These are phyloP conservation scores for Termitomyces sp. DNA, from an alignment of 768 basidiomycete species.

Conservation along the genomic window DNA sequence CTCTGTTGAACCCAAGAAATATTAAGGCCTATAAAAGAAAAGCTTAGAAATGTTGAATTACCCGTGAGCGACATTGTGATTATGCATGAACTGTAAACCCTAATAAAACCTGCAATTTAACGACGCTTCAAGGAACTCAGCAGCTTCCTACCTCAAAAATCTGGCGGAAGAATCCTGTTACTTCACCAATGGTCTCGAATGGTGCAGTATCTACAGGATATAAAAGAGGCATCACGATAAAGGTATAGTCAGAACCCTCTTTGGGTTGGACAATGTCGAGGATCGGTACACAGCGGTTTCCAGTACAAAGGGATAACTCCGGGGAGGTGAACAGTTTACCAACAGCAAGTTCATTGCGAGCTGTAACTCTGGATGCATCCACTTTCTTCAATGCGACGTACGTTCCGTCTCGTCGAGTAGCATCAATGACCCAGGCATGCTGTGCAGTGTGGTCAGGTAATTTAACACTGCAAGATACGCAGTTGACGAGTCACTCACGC, in stretches of 20 bases:
- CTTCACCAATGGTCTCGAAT: conserved; percentile 31
- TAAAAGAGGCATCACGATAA: conserved; percentile 31
- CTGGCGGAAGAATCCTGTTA: conserved; percentile 26
- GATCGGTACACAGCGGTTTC: conserved; percentile 36
- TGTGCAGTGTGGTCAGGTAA: background rate
- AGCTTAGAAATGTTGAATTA: background rate
- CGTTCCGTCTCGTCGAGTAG: conserved; percentile 27
- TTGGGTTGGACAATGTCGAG: conserved; percentile 21
- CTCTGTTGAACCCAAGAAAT: background rate
- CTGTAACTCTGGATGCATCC: background rate
- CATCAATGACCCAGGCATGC: conserved; percentile 25
- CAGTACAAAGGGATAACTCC: conserved; percentile 14
- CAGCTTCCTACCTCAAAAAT: conserved; percentile 21
- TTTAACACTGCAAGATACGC: background rate
- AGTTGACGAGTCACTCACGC: background rate
- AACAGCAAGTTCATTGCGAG: conserved; percentile 30
- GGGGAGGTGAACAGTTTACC: conserved; percentile 20
- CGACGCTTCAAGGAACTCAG: background rate
- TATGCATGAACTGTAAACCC: conserved; percentile 33
- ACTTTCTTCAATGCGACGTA: conserved; percentile 29
- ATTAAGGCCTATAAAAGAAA: background rate
- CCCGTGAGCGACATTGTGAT: conserved; percentile 30
- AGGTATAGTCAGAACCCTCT: conserved; percentile 16
- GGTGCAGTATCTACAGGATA: conserved; percentile 16
- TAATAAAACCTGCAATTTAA: conserved; percentile 7